Percentiles rank a stretch among this genome's conserved stretches.
phyloP scores from a whole-genome alignment of 2,329 filamentous ascomycete species.

The Apiospora kogelbergensis region DNA sequence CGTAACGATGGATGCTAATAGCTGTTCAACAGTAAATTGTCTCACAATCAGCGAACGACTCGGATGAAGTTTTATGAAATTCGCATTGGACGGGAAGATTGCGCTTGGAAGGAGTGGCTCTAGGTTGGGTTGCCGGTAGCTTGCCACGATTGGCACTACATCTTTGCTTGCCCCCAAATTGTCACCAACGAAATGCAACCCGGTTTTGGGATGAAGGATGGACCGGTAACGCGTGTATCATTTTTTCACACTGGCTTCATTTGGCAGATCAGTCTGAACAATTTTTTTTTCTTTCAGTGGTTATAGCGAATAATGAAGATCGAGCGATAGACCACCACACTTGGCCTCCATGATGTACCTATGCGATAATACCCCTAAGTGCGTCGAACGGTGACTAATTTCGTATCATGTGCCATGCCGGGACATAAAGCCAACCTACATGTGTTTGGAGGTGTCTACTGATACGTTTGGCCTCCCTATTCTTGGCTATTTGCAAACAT shows the following conservation, averaged over 20 bases:
- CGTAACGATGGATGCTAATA: background rate
- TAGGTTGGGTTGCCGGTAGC: background rate
- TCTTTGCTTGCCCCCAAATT: background rate
- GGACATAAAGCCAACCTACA: background rate
- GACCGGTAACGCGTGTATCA: background rate
- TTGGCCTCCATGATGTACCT: background rate
- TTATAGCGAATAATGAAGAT: conserved; percentile 6
- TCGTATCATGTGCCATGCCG: background rate
- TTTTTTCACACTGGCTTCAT: background rate
- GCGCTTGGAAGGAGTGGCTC: background rate
- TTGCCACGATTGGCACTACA: background rate
- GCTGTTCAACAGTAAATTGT: background rate
- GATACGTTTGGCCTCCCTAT: background rate
- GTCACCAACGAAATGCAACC: background rate
- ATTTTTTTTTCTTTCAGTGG: background rate
- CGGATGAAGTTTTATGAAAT: background rate
- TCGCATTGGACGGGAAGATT: background rate
- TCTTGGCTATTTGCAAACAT: background rate
- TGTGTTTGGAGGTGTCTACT: background rate
- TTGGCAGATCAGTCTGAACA: background rate
- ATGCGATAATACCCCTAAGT: background rate
- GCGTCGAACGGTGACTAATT: background rate
- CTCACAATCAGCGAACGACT: background rate
- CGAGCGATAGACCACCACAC: background rate
- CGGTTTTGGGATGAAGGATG: background rate